These are phyloP conservation scores for Arachis stenosperma DNA, from an alignment of 306 rosid species.

Conservation along the genomic window DNA sequence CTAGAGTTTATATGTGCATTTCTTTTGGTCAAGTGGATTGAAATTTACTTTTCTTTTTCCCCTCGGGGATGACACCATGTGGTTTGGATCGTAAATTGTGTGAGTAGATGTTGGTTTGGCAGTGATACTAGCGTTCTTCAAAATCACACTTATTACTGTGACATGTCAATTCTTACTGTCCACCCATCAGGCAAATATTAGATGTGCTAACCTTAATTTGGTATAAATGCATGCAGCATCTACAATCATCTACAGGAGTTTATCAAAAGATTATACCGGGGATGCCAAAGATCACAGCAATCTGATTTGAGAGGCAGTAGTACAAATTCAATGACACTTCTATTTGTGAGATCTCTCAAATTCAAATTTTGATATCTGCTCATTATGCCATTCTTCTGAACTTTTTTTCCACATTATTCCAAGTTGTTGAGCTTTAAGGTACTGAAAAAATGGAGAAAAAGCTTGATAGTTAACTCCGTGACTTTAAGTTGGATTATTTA, in stretches of 20 bases:
- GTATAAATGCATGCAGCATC: slow-evolving; percentile 70
- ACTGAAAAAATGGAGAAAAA: slow-evolving; percentile 6
- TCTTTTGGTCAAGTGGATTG: background rate
- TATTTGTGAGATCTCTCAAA: slow-evolving; percentile 48
- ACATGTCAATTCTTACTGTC: background rate
- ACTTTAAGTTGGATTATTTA: slow-evolving; percentile 24
- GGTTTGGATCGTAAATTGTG: background rate
- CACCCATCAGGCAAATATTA: background rate
- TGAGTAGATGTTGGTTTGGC: slow-evolving; percentile 11
- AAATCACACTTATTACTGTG: slow-evolving; percentile 20
- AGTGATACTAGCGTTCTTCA: slow-evolving; percentile 15
- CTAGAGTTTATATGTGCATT: background rate
- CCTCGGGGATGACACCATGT: background rate
- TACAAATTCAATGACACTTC: slow-evolving; percentile 23
- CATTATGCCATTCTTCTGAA: background rate
- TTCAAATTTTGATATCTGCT: background rate
- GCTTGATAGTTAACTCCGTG: background rate
- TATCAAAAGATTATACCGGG: slow-evolving; percentile 50
- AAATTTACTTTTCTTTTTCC: background rate
- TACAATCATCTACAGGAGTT: slow-evolving; percentile 77
- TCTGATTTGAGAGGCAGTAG: slow-evolving; percentile 43
- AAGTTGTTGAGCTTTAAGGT: slow-evolving; percentile 24
- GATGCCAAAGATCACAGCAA: slow-evolving; percentile 47
- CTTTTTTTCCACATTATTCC: background rate
- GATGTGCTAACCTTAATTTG: slow-evolving; percentile 36